Evolutionary conservation across 148 eudicot genomes (phyloP).

Genomic region (Salicornia ramosissima): DNA sequence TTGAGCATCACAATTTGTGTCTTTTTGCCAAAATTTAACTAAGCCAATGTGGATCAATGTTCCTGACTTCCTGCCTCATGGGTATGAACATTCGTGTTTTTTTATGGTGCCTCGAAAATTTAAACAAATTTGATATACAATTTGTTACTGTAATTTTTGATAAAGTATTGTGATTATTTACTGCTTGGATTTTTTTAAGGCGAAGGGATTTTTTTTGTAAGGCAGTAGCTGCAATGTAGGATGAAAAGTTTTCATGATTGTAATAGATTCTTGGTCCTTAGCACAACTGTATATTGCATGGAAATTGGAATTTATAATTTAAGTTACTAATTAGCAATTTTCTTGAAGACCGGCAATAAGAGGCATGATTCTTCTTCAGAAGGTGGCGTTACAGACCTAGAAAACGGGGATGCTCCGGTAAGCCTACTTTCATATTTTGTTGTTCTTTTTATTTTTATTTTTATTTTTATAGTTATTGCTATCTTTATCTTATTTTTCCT

Average conservation of each 20-base stretch:
- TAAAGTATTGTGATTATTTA: neutral
- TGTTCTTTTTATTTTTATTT: neutral
- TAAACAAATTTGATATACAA: neutral
- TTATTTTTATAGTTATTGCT: neutral
- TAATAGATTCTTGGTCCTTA: neutral
- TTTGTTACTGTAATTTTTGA: neutral
- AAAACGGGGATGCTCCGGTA: conserved; percentile 74
- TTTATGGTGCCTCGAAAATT: too few relatives aligned
- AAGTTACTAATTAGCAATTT: neutral
- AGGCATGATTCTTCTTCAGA: conserved; percentile 31
- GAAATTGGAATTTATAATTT: neutral
- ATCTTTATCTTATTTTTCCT: neutral
- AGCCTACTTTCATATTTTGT: conserved; percentile 3
- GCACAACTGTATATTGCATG: neutral
- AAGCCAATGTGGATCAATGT: neutral
- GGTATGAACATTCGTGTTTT: neutral
- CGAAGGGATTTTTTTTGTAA: neutral
- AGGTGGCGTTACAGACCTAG: conserved; percentile 56
- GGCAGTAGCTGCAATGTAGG: neutral
- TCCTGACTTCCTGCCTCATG: neutral
- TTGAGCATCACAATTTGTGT: conserved; percentile 1
- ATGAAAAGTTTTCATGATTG: neutral
- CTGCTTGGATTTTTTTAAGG: neutral
- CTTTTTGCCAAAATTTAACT: neutral
- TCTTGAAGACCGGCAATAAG: conserved; percentile 36